Percentiles rank a stretch among this genome's conserved stretches.
phyloP scores from a whole-genome alignment of 1,284 basidiomycete genomes.

The Phylloporus gajari region DNA sequence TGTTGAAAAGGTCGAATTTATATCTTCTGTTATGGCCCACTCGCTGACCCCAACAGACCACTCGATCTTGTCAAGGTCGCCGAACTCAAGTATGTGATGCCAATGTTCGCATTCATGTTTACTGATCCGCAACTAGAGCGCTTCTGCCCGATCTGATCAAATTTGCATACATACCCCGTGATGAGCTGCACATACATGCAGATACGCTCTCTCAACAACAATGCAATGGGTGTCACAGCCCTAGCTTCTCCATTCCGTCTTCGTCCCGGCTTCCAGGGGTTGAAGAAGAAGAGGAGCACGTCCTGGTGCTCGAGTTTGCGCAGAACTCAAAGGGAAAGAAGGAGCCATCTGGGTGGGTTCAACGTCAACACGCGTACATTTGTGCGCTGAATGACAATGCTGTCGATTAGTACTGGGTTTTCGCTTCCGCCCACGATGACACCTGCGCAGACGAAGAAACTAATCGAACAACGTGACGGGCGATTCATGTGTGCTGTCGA shows the following conservation, averaged over 20 bases:
- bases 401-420: slow-evolving; percentile 49
- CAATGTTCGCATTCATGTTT: neutral
- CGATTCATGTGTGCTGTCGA: slow-evolving; percentile 76
- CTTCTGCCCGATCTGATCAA: slow-evolving; percentile 83
- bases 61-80: slow-evolving; percentile 83
- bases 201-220: slow-evolving; percentile 43
- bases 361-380: neutral
- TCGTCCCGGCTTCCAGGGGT: slow-evolving; percentile 33
- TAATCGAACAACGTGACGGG: slow-evolving; percentile 79
- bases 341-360: slow-evolving; percentile 41
- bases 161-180: slow-evolving; percentile 83
- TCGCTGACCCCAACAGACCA: slow-evolving; percentile 59
- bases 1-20: slow-evolving; percentile 71
- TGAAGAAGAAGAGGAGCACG: slow-evolving; percentile 66
- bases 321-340: slow-evolving; percentile 63
- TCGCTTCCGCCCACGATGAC: slow-evolving; percentile 62
- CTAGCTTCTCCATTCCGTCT: slow-evolving; percentile 52
- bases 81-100: slow-evolving; percentile 78
- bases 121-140: slow-evolving; percentile 59
- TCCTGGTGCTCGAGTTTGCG: slow-evolving; percentile 80
- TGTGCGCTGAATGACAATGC: slow-evolving; percentile 14
- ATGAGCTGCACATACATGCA: slow-evolving; percentile 70
- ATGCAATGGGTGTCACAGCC: slow-evolving; percentile 39
- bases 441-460: slow-evolving; percentile 70
- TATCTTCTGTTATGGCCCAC: neutral